Evolutionary conservation across 345 rosid species (phyloP).

Genomic region (Brassica nigra): DNA sequence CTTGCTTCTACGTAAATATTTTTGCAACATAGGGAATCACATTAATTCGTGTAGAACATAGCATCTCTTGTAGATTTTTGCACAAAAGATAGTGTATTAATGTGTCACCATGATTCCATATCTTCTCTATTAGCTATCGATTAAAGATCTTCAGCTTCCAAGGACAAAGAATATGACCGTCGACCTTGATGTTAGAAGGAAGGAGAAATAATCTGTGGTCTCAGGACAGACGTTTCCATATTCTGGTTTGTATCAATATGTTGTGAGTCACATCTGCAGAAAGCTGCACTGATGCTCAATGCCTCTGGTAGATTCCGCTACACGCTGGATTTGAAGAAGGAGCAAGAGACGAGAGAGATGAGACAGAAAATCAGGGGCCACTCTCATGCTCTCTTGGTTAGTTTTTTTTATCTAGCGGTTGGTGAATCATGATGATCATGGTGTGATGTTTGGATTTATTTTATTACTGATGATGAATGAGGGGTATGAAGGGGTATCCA

Average conservation of each 20-base stretch:
- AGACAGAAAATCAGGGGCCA: conserved; percentile 71
- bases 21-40: conserved; percentile 1
- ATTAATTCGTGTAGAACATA: background rate
- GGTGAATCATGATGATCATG: conserved; percentile 14
- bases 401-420: background rate
- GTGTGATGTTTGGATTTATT: background rate
- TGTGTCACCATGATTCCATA: conserved; percentile 33
- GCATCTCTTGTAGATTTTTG: conserved; percentile 7
- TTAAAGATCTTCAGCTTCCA: conserved; percentile 42
- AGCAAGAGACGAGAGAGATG: conserved; percentile 65
- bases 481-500: no score
- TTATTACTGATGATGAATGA: conserved; percentile 1
- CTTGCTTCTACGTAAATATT: background rate
- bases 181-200: conserved; percentile 41
- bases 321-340: conserved; percentile 88
- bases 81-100: conserved; percentile 28
- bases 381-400: conserved; percentile 66
- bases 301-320: conserved; percentile 97
- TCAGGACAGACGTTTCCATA: conserved; percentile 24
- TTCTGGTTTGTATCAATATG: conserved; percentile 37
- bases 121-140: conserved; percentile 32
- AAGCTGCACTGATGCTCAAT: conserved; percentile 92
- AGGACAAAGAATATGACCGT: conserved; percentile 33
- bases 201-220: conserved; percentile 25
- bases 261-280: conserved; percentile 52